Base-by-base conservation (phyloP, 495 filamentous ascomycete genomes). In the Aspergillus incahuasiensis region DNA sequence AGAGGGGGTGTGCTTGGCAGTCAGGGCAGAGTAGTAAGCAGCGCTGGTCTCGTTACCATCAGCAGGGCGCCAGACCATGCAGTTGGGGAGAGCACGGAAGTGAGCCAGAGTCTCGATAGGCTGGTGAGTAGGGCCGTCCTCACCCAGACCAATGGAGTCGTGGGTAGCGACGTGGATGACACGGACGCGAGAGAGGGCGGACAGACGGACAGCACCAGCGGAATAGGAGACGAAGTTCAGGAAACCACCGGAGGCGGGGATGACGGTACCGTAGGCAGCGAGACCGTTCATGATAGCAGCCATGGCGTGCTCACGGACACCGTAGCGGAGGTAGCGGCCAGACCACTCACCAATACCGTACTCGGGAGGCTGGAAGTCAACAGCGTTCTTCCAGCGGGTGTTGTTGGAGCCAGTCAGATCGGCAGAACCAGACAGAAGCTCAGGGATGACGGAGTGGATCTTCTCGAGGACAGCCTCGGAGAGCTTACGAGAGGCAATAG, bases 181-280 rank as follows among this genome's bases (percentile, higher is more conserved):
- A 61, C 92, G 92, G 69, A 90, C 83, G 72, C 91, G 92, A 30
- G 91, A 95, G 55, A 99, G 81, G 30, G 95, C 84, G 44, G 91
- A 95, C 22, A 99, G 84, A 73, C 94, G 92, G 65, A 97, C 87
- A 68, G 95, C 86, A 72, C 94, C 94, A 60, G 94, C 90, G 59
- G 90, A 92, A 71, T 99, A 99, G 20, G 94, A 99, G 58, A 99
- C 92, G 79, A 99, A 99, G 88, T 99, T 99, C 58, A 99, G 79
- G 87, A 99, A 99, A 65, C 92, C 97, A 73, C 94, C 94, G 51
- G 83, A 88, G 60, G 90, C 95, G 49, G 94, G 94, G 67, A 99
- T 88, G 68, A 95, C 78, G 66, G 90, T 96, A 60, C 94, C 94
- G 72, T 99, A 99, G 57, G 91, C 92, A 53, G 89, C 83, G 52